Conservation (phyloP, 306 rosid species). For the Lathyrus oleraceus region DNA sequence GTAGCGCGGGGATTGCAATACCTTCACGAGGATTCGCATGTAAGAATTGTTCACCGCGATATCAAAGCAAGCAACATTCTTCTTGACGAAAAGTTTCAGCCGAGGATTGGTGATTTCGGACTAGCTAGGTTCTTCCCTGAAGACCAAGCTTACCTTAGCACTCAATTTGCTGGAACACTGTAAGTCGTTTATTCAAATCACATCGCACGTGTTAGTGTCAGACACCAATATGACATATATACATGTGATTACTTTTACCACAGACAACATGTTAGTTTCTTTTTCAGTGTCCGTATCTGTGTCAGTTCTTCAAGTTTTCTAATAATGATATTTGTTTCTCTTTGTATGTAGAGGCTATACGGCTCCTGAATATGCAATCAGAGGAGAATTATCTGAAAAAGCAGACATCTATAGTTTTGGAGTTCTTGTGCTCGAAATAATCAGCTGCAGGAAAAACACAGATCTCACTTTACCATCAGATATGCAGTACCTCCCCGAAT, state of each 20-base stretch:
- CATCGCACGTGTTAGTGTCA: background rate
- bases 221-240: background rate
- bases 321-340: slow-evolving; percentile 13
- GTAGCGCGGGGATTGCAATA: slow-evolving; percentile 87
- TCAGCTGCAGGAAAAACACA: slow-evolving; percentile 76
- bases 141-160: slow-evolving; percentile 87
- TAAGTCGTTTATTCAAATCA: slow-evolving; percentile 40
- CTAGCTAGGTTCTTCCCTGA: slow-evolving; percentile 95
- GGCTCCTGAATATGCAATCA: slow-evolving; percentile 93
- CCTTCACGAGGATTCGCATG: slow-evolving; percentile 87
- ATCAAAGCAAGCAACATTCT: slow-evolving; percentile 96
- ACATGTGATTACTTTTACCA: too few relatives aligned
- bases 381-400: slow-evolving; percentile 85
- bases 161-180: slow-evolving; percentile 91
- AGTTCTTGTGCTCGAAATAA: slow-evolving; percentile 87
- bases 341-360: slow-evolving; percentile 77
- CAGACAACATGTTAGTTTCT: too few relatives aligned
- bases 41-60: slow-evolving; percentile 84
- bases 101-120: slow-evolving; percentile 92
- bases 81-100: slow-evolving; percentile 79
- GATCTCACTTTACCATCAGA: slow-evolving; percentile 71
- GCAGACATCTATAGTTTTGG: slow-evolving; percentile 94
- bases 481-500: slow-evolving; percentile 90
- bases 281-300: background rate
- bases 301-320: background rate